Evolutionary conservation across 2,329 filamentous ascomycete genomes (phyloP).

Genomic region (Leptodontidium sp.): DNA sequence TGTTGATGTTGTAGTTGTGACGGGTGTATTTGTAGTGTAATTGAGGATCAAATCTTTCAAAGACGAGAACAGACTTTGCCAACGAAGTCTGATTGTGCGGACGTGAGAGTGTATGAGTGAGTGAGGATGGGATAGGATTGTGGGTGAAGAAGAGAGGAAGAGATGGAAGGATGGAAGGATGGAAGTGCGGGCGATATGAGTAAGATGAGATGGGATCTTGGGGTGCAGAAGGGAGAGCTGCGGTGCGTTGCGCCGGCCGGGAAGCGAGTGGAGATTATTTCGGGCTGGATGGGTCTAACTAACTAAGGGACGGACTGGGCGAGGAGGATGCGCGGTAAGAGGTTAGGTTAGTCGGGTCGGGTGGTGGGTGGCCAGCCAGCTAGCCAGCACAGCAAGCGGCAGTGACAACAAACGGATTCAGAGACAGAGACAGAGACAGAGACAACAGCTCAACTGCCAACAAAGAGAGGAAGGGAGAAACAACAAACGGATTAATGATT

Average conservation of each 20-base stretch:
- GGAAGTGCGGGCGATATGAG: background rate
- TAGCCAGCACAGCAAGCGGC: background rate
- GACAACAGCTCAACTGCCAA: conserved; percentile 5
- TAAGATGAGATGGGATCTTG: background rate
- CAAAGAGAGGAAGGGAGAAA: background rate
- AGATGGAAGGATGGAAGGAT: background rate
- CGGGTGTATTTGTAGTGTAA: conserved; percentile 23
- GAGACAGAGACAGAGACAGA: background rate
- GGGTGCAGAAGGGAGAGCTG: no score
- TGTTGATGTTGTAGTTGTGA: conserved; percentile 10
- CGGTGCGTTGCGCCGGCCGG: no score
- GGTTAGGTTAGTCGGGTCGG: background rate
- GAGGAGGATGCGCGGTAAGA: background rate
- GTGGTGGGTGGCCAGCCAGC: no score
- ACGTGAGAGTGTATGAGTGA: conserved; percentile 9
- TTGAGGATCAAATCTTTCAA: conserved; percentile 40
- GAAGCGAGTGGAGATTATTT: conserved; percentile 4
- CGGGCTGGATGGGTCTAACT: background rate
- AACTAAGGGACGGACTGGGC: background rate
- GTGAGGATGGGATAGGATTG: background rate
- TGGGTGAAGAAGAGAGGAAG: conserved; percentile 5
- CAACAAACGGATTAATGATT: background rate
- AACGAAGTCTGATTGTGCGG: conserved; percentile 58
- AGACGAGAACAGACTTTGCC: conserved; percentile 58
- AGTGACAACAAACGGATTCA: conserved; percentile 1